A percentile compares a stretch with the other conserved stretches of the same genome.
These are phyloP conservation scores for Luffa aegyptiaca DNA, from an alignment of 306 rosid genomes.

Conservation along the genomic window DNA sequence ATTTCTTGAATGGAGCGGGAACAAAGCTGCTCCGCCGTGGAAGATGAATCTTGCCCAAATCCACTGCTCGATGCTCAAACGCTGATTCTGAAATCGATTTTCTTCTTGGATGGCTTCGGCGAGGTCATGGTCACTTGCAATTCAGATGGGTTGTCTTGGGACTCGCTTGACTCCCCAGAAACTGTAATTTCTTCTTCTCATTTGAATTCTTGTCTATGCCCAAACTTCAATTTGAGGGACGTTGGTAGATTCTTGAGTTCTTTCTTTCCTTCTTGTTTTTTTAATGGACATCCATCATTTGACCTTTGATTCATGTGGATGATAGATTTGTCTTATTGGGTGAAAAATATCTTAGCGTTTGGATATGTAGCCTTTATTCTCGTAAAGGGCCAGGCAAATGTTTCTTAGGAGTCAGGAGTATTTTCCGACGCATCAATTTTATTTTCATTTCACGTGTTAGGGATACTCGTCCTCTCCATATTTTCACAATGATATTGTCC, in stretches of 20 bases:
- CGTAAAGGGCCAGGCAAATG: neutral
- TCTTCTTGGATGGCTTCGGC: slow-evolving; percentile 58
- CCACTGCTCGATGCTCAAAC: slow-evolving; percentile 15
- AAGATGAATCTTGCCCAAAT: slow-evolving; percentile 16
- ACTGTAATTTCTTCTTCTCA: slow-evolving; percentile 23
- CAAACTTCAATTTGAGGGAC: neutral
- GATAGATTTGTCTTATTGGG: neutral
- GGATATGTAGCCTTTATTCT: neutral
- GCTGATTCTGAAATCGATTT: slow-evolving; percentile 31
- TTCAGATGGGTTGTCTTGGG: slow-evolving; percentile 64
- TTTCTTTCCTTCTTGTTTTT: neutral
- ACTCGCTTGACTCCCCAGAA: slow-evolving; percentile 23
- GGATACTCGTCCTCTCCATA: neutral
- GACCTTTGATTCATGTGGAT: neutral
- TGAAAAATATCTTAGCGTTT: neutral
- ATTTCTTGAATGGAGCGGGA: slow-evolving; percentile 3
- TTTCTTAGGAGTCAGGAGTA: neutral
- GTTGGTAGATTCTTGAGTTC: neutral
- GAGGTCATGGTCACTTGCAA: slow-evolving; percentile 43
- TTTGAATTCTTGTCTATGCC: neutral
- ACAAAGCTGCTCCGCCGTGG: neutral
- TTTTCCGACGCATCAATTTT: neutral
- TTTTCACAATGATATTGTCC: neutral
- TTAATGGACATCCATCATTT: neutral
- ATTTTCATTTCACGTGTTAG: neutral